A percentile compares a stretch with the other conserved stretches of the same genome.
These are phyloP conservation scores for Tremella fuciformis DNA, from an alignment of 768 basidiomycete genomes.

Conservation along the genomic window DNA sequence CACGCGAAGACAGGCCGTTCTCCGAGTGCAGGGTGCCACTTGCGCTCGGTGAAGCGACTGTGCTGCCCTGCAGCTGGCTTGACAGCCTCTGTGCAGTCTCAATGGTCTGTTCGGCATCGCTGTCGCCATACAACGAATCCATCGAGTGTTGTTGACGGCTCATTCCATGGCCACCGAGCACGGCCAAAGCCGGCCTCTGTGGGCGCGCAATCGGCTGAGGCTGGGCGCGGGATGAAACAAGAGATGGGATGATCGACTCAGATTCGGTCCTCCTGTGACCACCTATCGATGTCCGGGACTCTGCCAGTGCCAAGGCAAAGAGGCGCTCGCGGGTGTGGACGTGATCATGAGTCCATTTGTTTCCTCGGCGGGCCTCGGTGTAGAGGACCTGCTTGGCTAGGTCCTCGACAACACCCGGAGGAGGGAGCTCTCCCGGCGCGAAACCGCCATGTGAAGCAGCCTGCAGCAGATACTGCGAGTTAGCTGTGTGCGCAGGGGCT, in stretches of 20 bases:
- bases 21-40: neutral
- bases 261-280: constrained; percentile 3
- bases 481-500: neutral
- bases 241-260: neutral
- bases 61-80: constrained; percentile 1
- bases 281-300: neutral
- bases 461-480: neutral
- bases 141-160: constrained; percentile 18
- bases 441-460: neutral
- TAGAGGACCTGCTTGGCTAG: neutral
- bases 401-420: neutral
- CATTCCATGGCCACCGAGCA: constrained; percentile 17
- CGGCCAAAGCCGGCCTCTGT: constrained; percentile 8
- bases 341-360: neutral
- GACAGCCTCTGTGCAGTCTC: constrained; percentile 16
- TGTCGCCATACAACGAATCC: constrained; percentile 17
- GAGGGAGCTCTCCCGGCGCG: neutral
- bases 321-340: neutral
- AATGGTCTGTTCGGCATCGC: constrained; percentile 4
- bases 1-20: constrained; percentile 19
- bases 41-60: neutral
- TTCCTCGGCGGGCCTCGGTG: neutral
- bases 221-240: neutral
- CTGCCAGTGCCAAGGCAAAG: neutral
- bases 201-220: neutral